These are phyloP conservation scores for Turnera subulata DNA, from an alignment of 345 rosid genomes.

Conservation along the genomic window DNA sequence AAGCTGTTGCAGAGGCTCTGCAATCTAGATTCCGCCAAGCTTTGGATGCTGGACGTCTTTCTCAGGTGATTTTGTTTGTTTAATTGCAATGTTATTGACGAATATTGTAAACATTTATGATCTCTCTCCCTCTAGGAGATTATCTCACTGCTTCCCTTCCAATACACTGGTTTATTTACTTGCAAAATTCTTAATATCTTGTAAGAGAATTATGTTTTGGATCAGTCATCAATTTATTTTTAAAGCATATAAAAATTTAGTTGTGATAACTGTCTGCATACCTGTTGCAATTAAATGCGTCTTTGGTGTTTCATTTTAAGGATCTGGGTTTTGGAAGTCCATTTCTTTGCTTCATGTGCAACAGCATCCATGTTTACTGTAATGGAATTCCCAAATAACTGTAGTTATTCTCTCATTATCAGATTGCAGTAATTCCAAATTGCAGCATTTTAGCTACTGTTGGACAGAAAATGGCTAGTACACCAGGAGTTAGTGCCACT, in stretches of 20 bases:
- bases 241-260: not conserved
- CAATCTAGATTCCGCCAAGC: constrained; percentile 82
- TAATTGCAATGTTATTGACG: constrained; percentile 1
- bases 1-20: constrained; percentile 84
- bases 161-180: not conserved
- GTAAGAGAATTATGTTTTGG: not conserved
- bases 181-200: not conserved
- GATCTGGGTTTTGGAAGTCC: not conserved
- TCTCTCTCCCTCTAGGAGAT: not conserved
- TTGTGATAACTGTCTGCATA: not conserved
- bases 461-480: constrained; percentile 99
- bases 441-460: constrained; percentile 97
- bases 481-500: constrained; percentile 97
- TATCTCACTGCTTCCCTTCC: not conserved
- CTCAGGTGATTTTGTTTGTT: constrained; percentile 53
- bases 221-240: too few relatives aligned
- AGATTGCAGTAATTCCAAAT: constrained; percentile 80
- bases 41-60: constrained; percentile 90
- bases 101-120: not conserved
- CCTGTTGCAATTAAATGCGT: not conserved
- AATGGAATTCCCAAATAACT: constrained; percentile 5
- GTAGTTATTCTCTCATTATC: constrained; percentile 21
- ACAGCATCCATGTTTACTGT: not conserved
- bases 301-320: not conserved
- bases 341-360: not conserved